Conservation (phyloP, 139 green algal genomes). For the Chlamydomonas sp. region DNA sequence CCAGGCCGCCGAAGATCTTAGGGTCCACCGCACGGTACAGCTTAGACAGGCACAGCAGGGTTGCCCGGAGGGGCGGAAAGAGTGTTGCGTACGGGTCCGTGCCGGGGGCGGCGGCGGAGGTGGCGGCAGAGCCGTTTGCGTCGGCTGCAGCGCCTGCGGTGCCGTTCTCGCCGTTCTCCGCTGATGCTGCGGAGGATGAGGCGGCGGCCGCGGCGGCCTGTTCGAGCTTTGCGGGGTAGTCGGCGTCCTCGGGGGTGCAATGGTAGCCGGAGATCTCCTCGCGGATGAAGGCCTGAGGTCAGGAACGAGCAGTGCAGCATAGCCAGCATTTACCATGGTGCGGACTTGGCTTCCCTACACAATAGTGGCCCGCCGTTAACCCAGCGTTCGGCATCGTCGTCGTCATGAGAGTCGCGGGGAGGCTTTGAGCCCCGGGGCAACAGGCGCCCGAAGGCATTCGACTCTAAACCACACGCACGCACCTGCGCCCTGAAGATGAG, state of each 20-base stretch:
- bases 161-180: not conserved
- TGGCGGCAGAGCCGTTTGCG: not conserved
- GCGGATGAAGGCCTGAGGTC: conserved; percentile 83
- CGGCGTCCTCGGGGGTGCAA: conserved; percentile 76
- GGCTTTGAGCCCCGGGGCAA: no score
- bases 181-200: conserved; percentile 14
- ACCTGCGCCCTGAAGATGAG: conserved; percentile 84
- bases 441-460: not conserved
- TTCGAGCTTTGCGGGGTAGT: conserved; percentile 87
- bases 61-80: conserved; percentile 87
- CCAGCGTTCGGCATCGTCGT: no score
- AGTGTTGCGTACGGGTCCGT: conserved; percentile 53
- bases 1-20: conserved; percentile 87
- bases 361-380: no score
- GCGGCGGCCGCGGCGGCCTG: conserved; percentile 27
- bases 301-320: not conserved
- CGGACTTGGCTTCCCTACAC: not conserved
- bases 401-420: no score
- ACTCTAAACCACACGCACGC: not conserved
- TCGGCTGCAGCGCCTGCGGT: not conserved
- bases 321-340: not conserved
- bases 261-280: conserved; percentile 84
- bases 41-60: conserved; percentile 88
- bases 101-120: not conserved
- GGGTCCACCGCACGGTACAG: conserved; percentile 89